phyloP scores from a whole-genome alignment of 148 eudicot genomes.

The Euryodendron excelsum region DNA sequence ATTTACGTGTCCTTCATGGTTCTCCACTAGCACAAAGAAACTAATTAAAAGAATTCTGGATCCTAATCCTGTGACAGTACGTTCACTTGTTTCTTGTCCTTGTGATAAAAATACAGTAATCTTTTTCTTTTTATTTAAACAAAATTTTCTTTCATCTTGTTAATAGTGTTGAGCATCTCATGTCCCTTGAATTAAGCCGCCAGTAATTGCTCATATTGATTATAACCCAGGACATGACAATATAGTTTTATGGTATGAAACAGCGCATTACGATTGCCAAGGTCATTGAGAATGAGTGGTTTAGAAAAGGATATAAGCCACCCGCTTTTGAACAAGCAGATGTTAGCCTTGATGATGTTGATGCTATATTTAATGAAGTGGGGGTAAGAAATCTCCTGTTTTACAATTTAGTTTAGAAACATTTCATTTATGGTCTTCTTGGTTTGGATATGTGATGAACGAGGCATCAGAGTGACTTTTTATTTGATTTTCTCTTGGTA shows the following conservation, averaged over 20 bases:
- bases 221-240: background rate
- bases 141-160: background rate
- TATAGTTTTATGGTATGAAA: conserved; percentile 15
- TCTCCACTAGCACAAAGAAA: conserved; percentile 72
- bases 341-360: conserved; percentile 65
- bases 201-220: background rate
- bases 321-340: conserved; percentile 62
- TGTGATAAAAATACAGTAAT: too few relatives aligned
- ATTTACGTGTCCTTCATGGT: conserved; percentile 76
- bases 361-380: conserved; percentile 63
- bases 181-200: background rate
- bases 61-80: conserved; percentile 72
- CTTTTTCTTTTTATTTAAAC: too few relatives aligned
- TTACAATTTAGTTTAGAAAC: background rate
- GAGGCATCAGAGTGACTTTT: background rate
- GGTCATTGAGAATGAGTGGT: conserved; percentile 86
- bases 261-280: conserved; percentile 82
- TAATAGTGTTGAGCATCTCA: background rate
- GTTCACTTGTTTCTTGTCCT: conserved; percentile 12
- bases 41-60: conserved; percentile 69
- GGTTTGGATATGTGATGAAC: background rate
- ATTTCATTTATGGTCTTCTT: background rate
- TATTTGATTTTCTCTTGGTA: background rate
- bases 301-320: conserved; percentile 77
- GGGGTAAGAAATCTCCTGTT: conserved; percentile 33